phyloP scores from a whole-genome alignment of 768 basidiomycete species.

The Boletus insuetus region DNA sequence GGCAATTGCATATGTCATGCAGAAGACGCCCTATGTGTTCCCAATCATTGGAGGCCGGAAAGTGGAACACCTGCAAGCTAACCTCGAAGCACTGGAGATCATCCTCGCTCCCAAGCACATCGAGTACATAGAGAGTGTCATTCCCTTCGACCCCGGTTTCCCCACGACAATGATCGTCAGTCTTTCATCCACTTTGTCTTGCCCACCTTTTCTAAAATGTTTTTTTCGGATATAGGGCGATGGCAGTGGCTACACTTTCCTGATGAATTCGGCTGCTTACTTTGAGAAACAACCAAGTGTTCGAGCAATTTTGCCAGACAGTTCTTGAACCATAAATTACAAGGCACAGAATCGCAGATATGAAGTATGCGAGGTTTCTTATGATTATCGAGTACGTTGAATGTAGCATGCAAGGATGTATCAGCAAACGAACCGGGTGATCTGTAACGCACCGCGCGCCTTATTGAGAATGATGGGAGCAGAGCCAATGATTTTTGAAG shows the following conservation, averaged over 20 bases:
- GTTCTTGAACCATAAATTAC: background rate
- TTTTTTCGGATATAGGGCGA: slow-evolving; percentile 19
- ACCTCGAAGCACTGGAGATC: slow-evolving; percentile 43
- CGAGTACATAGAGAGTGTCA: slow-evolving; percentile 33
- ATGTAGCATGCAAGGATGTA: background rate
- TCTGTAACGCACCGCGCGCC: background rate
- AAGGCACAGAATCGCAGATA: background rate
- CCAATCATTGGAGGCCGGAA: slow-evolving; percentile 44
- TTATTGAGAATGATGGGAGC: too few relatives aligned
- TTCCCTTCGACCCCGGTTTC: slow-evolving; percentile 42
- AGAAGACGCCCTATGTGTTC: slow-evolving; percentile 45
- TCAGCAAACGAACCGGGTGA: background rate
- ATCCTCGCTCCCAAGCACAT: slow-evolving; percentile 39
- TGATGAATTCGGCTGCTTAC: slow-evolving; percentile 15
- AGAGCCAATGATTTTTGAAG: too few relatives aligned
- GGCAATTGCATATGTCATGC: slow-evolving; percentile 45
- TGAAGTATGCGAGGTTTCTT: background rate
- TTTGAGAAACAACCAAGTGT: slow-evolving; percentile 23
- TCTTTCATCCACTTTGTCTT: background rate
- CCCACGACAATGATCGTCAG: slow-evolving; percentile 34
- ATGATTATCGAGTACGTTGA: background rate
- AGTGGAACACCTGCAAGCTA: slow-evolving; percentile 40
- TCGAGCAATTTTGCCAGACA: slow-evolving; percentile 7
- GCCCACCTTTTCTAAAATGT: background rate
- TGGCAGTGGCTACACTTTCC: slow-evolving; percentile 20